Conservation (phyloP, 2,329 filamentous ascomycete species). For the Lachnellula subtilissima region DNA sequence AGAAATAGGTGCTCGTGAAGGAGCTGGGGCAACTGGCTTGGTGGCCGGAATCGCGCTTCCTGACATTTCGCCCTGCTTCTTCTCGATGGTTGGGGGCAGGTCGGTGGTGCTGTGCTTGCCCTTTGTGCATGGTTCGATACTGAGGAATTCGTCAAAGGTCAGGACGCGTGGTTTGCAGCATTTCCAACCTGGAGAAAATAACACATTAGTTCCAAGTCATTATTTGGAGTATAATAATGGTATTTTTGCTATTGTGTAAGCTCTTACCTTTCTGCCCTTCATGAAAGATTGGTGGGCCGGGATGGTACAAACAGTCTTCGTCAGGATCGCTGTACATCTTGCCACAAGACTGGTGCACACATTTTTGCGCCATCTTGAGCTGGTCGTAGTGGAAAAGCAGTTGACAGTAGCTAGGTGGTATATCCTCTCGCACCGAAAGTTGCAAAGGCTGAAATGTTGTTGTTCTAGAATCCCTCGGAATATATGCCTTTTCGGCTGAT, state of each 20-base stretch:
- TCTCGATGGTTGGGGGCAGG: slow-evolving; percentile 55
- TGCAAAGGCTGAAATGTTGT: background rate
- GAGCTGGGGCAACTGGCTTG: slow-evolving; percentile 50
- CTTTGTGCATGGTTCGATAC: slow-evolving; percentile 85
- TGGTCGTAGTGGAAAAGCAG: background rate
- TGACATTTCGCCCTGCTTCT: slow-evolving; percentile 43
- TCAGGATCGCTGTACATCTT: slow-evolving; percentile 78
- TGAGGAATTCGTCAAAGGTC: slow-evolving; percentile 97
- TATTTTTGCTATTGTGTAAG: background rate
- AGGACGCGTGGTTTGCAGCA: slow-evolving; percentile 97
- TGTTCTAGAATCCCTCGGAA: background rate
- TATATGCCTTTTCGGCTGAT: no score
- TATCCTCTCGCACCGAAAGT: background rate
- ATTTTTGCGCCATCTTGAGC: slow-evolving; percentile 59
- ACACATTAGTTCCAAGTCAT: background rate
- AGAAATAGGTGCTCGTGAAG: slow-evolving; percentile 38
- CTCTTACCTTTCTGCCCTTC: slow-evolving; percentile 94
- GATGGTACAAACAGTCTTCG: slow-evolving; percentile 87
- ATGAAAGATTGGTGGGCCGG: slow-evolving; percentile 90
- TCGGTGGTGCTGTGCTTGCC: slow-evolving; percentile 91
- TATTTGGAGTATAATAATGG: background rate
- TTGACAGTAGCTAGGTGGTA: background rate
- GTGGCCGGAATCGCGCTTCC: slow-evolving; percentile 19
- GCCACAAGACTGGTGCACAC: slow-evolving; percentile 92
- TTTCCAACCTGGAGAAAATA: slow-evolving; percentile 71